A percentile compares a stretch with the other conserved stretches of the same genome.
Conservation (phyloP, 805 yeast genomes). For the Candida michaelii region DNA sequence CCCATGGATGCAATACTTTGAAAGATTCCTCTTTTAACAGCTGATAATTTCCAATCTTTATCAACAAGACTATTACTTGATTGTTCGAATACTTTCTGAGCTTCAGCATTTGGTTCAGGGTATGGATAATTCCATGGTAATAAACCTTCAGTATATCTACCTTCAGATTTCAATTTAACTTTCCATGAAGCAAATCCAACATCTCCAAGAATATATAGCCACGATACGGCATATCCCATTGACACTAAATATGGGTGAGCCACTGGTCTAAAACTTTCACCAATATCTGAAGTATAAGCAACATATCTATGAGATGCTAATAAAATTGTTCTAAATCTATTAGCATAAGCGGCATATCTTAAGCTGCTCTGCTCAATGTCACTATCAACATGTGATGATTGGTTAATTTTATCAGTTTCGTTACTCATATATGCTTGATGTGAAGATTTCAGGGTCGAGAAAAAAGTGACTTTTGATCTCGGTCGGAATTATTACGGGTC, state of each 20-base stretch:
- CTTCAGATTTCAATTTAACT: constrained; percentile 63
- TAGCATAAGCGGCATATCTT: constrained; percentile 83
- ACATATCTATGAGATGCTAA: constrained; percentile 76
- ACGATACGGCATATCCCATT: constrained; percentile 69
- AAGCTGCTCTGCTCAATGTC: constrained; percentile 28
- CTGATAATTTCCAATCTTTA: constrained; percentile 66
- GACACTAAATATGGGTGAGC: constrained; percentile 68
- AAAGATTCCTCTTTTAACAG: constrained; percentile 71
- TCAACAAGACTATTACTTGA: constrained; percentile 33
- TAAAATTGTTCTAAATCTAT: constrained; percentile 67
- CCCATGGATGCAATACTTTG: constrained; percentile 86
- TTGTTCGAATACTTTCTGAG: constrained; percentile 31
- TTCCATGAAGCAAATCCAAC: constrained; percentile 74
- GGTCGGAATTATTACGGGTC: too few species aligned
- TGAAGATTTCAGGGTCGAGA: not conserved
- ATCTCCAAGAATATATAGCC: constrained; percentile 76
- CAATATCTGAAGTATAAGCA: constrained; percentile 84
- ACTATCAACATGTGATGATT: constrained; percentile 11
- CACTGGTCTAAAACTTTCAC: constrained; percentile 82
- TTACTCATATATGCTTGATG: constrained; percentile 2
- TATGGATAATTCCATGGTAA: constrained; percentile 66
- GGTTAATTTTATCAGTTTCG: constrained; percentile 10
- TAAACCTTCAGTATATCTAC: constrained; percentile 57
- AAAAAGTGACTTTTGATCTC: too few species aligned
- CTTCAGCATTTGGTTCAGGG: constrained; percentile 37